phyloP scores from a whole-genome alignment of 2,329 filamentous ascomycete species.

The Nigrograna mackinnonii region DNA sequence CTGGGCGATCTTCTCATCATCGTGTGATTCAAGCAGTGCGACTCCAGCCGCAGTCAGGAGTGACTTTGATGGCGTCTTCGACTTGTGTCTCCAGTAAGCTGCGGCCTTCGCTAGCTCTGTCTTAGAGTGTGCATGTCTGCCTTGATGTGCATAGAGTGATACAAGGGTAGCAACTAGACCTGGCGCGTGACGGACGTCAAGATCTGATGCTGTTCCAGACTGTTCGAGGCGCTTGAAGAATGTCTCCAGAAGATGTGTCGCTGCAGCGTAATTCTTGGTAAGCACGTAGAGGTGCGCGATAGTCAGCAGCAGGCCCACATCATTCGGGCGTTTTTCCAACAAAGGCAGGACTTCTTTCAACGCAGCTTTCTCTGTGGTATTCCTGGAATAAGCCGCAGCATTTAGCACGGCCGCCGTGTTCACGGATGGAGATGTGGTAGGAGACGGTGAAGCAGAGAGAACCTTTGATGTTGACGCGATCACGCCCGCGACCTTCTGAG shows the following conservation, averaged over 20 bases:
- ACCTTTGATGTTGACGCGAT: conserved; percentile 57
- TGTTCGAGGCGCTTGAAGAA: conserved; percentile 75
- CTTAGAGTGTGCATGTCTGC: conserved; percentile 72
- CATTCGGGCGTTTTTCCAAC: conserved; percentile 73
- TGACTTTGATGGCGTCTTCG: conserved; percentile 55
- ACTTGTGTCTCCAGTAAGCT: conserved; percentile 74
- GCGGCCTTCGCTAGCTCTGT: conserved; percentile 78
- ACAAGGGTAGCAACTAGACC: conserved; percentile 82
- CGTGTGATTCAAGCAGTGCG: conserved; percentile 76
- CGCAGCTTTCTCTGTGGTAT: conserved; percentile 64
- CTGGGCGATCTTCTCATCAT: conserved; percentile 66
- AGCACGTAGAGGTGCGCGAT: conserved; percentile 80
- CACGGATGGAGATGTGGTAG: conserved; percentile 53
- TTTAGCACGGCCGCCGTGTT: conserved; percentile 67
- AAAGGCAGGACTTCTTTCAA: conserved; percentile 71
- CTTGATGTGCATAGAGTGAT: conserved; percentile 76
- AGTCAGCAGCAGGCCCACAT: conserved; percentile 79
- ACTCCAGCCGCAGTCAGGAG: conserved; percentile 77
- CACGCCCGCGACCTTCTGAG: conserved; percentile 70
- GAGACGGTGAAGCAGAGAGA: conserved; percentile 49
- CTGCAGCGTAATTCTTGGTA: conserved; percentile 71
- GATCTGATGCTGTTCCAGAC: conserved; percentile 58
- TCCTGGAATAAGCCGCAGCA: conserved; percentile 73
- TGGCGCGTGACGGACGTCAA: conserved; percentile 78
- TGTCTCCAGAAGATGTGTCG: conserved; percentile 73